Conservation (phyloP, 2,329 filamentous ascomycete genomes). For the Dichotomopilus funicola region DNA sequence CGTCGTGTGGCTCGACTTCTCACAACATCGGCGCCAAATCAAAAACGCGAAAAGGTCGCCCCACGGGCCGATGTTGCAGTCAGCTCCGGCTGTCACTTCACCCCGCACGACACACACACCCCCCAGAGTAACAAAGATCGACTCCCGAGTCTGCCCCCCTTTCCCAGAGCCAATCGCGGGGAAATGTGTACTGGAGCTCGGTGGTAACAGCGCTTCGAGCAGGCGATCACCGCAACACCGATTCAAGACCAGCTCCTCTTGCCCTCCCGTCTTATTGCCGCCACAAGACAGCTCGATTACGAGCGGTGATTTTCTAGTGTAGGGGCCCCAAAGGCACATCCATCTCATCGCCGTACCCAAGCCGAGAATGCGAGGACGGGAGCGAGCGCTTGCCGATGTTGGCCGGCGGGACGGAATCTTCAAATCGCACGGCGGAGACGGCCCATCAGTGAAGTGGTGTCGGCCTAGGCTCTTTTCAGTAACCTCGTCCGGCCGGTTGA, state of each 20-base stretch:
- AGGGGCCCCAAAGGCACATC: no score
- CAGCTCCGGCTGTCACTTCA: constrained; percentile 15
- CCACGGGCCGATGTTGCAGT: constrained; percentile 15
- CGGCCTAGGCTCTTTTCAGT: constrained; percentile 32
- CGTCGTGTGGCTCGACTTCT: no score
- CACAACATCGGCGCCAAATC: no score
- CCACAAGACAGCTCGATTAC: no score
- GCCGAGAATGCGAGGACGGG: no score
- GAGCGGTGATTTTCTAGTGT: no score
- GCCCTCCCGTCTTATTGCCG: no score
- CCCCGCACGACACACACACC: constrained; percentile 11
- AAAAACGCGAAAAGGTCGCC: no score
- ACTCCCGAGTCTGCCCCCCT: constrained; percentile 2
- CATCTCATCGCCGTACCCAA: no score
- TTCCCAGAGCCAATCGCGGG: constrained; percentile 12
- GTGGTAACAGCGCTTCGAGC: no score
- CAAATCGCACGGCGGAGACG: constrained; percentile 20
- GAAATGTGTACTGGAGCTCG: not conserved
- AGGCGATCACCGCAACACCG: no score
- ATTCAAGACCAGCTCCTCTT: no score
- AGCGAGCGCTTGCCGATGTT: not conserved
- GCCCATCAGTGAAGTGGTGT: not conserved
- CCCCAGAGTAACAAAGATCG: constrained; percentile 18
- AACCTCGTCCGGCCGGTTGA: constrained; percentile 32
- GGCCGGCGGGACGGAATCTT: constrained; percentile 10